These are phyloP conservation scores for Haplosporangium sp. DNA, from an alignment of 371 early-diverging fungal genomes.

Conservation along the genomic window DNA sequence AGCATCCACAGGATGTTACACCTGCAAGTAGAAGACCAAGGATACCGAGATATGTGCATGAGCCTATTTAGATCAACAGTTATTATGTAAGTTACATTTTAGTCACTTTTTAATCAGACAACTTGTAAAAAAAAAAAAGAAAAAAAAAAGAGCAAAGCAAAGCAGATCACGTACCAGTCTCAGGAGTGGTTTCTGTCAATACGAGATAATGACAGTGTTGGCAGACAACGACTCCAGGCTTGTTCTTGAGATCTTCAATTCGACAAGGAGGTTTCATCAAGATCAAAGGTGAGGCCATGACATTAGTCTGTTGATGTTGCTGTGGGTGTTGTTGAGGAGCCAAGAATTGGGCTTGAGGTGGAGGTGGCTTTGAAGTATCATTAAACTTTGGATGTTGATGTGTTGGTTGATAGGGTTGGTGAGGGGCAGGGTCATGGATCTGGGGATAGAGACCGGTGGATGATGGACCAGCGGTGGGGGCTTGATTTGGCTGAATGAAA, in stretches of 20 bases:
- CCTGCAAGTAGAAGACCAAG: conserved; percentile 40
- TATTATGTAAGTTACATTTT: too few species aligned
- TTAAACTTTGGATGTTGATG: conserved; percentile 29
- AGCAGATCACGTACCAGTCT: conserved; percentile 30
- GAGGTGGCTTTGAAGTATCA: conserved; percentile 39
- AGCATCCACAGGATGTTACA: conserved; percentile 50
- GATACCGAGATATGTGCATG: conserved; percentile 50
- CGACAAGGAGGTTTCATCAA: conserved; percentile 35
- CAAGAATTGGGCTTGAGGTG: neutral
- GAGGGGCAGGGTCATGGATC: conserved; percentile 14
- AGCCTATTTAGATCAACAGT: conserved; percentile 17
- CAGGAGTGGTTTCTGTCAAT: conserved; percentile 42
- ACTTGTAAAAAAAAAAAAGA: neutral
- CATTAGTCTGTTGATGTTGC: conserved; percentile 11
- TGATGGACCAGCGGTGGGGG: conserved; percentile 12
- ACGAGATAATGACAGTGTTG: conserved; percentile 43
- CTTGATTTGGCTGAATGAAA: conserved; percentile 26
- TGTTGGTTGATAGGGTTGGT: conserved; percentile 24
- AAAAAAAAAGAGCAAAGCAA: neutral
- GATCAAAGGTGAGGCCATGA: conserved; percentile 35
- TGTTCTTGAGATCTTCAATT: conserved; percentile 37
- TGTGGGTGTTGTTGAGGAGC: conserved; percentile 12
- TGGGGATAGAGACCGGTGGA: conserved; percentile 25
- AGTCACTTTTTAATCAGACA: neutral
- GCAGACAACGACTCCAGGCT: conserved; percentile 44